phyloP scores from a whole-genome alignment of 495 filamentous ascomycete species.

The Tuber brumale region DNA sequence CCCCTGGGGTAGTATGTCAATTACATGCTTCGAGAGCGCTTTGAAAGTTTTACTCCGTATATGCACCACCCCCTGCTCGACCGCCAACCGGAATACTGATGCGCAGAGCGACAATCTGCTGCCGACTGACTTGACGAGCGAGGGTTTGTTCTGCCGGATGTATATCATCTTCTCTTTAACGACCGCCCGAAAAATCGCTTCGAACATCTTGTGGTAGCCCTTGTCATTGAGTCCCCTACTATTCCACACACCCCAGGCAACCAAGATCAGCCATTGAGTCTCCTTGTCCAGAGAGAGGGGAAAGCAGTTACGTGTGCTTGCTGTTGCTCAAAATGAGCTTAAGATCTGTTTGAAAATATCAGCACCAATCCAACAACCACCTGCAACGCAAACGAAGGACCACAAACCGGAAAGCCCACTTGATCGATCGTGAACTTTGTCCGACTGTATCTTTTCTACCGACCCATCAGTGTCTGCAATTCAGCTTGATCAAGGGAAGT shows the following conservation, averaged over 20 bases:
- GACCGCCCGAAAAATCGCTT: slow-evolving; percentile 66
- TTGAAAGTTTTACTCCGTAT: slow-evolving; percentile 69
- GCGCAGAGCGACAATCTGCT: slow-evolving; percentile 63
- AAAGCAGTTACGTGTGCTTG: slow-evolving; percentile 41
- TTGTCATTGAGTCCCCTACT: slow-evolving; percentile 57
- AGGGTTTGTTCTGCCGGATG: slow-evolving; percentile 50
- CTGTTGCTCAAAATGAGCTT: slow-evolving; percentile 59
- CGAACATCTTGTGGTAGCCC: slow-evolving; percentile 71
- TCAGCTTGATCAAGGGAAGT: slow-evolving; percentile 8
- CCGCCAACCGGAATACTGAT: slow-evolving; percentile 61
- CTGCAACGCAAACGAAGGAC: slow-evolving; percentile 42
- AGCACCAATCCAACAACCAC: slow-evolving; percentile 12
- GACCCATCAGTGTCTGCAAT: slow-evolving; percentile 16
- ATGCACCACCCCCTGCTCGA: slow-evolving; percentile 60
- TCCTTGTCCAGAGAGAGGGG: not conserved
- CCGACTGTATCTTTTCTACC: slow-evolving; percentile 48
- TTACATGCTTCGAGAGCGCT: slow-evolving; percentile 72
- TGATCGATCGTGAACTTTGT: slow-evolving; percentile 51
- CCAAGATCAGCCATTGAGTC: slow-evolving; percentile 22
- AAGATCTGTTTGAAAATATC: slow-evolving; percentile 47
- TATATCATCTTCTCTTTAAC: slow-evolving; percentile 61
- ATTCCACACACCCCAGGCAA: slow-evolving; percentile 4
- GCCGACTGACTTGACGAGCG: slow-evolving; percentile 46
- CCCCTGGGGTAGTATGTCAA: slow-evolving; percentile 61
- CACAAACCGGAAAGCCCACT: slow-evolving; percentile 50